Base-by-base conservation (phyloP, 345 rosid genomes). In the Kandelia obovata region DNA sequence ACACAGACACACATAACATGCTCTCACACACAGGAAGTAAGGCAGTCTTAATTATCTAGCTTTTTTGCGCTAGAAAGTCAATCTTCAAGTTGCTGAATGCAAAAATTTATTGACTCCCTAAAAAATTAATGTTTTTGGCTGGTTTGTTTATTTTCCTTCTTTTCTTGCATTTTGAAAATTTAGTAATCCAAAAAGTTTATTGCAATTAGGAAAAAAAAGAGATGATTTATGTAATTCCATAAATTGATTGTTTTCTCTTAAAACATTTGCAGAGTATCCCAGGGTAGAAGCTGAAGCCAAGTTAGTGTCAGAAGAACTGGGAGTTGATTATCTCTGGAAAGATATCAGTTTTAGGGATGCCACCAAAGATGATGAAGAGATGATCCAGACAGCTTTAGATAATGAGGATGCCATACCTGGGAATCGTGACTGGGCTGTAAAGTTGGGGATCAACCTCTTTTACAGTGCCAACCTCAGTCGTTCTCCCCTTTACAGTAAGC, bases 381-480 rank as follows among this genome's bases (percentile, higher is more conserved):
- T 81, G 67, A 90, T 95, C 55, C 88, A 78, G 58, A 78, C 78
- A 28, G 94, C 92, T 25, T 78, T 90, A 74, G 91, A 85, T 77
- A 83, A 86, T 66, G 97, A 87, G 78, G 96, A 89, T 81, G 86
- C 91, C 47, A 84, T 83, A 58, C 91, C 90, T 64, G 96, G 87
- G 46, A 87, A 84, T 75, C 88, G 96, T 61, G 99, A 92, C 77
- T 92, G 99, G 99, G 82, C 97, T 39, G 98, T 87, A 17, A 95
- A 95, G 82, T 74, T 95, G 61, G 98, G 97, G 49, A 80, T 85
- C 68, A 90, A 95, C 81, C 94, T 95, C 64, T 90, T 88, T 72
- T 95, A 87, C 68, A 92, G 99, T 75, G 90, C 91, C 21, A 69
- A 68, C 77, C 99, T 95, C 65, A 84, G 98, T 62, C 91, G 80